Percentiles rank a stretch among this genome's conserved stretches.
phyloP scores from a whole-genome alignment of 2,329 filamentous ascomycete species.

The Botryotinia convoluta region DNA sequence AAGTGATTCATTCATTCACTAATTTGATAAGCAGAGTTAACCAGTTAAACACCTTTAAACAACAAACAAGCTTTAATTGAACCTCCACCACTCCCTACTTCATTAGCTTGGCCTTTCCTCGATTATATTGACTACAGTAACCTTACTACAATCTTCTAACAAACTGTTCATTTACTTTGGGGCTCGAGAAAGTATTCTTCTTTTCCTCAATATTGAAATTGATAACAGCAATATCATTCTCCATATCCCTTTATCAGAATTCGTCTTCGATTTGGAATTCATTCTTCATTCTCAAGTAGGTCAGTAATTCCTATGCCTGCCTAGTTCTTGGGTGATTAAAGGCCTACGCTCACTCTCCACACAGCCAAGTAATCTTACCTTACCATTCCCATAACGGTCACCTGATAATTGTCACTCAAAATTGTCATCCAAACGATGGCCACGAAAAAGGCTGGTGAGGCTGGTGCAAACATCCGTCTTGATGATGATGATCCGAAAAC shows the following conservation, averaged over 20 bases:
- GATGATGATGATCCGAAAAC: neutral
- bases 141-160: neutral
- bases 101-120: neutral
- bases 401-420: neutral
- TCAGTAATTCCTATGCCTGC: neutral
- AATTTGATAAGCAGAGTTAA: neutral
- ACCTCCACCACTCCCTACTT: neutral
- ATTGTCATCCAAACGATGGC: neutral
- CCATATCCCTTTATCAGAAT: too few species aligned
- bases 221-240: neutral
- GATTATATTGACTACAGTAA: neutral
- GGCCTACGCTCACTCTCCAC: neutral
- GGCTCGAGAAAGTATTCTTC: neutral
- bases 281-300: neutral
- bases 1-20: neutral
- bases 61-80: neutral
- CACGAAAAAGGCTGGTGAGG: neutral
- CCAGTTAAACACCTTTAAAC: neutral
- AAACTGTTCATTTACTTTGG: neutral
- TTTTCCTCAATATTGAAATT: neutral
- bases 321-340: neutral
- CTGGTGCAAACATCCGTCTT: neutral
- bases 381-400: neutral
- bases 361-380: neutral
- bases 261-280: neutral